Base-by-base conservation (phyloP, 352 stramenopile genomes). In the Phytopythium ostracodes region DNA sequence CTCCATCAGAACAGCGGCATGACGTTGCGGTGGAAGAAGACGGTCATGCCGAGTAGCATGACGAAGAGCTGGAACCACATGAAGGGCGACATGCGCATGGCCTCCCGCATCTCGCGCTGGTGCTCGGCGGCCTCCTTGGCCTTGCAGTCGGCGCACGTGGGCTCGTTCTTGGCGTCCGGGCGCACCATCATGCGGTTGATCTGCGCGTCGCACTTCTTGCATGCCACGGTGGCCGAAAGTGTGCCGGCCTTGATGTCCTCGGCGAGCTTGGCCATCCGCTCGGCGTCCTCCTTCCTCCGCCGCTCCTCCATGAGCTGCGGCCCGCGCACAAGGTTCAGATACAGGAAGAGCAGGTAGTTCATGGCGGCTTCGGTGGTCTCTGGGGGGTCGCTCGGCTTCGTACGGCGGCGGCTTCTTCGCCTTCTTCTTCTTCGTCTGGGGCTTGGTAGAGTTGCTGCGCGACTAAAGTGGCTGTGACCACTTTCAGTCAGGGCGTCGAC, bases 321-420 rank as follows among this genome's bases (percentile, higher is more conserved):
- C 0, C 81, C 84, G 59, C 84, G 84, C 61, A 92, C 68, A 18
- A 90, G 61, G 68, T 85, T 89, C 46, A 92, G 70, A 68, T 92
- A 92, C 65, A 92, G 71, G 63, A 91, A 75, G 33, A 92, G 67
- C 42, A 92, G 64, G 61, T 77, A 87, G 74, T 92, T 92, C 84
- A 92, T 92, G 25, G 56, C 43, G 46, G 17, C 8, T n/a, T 20
- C 29, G 15, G 40, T 18, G 35, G 27, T 22, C 50, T 20, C 18
- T 49, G 24, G 27, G 11, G n/a, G 43, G 15, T 40, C 31, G 57
- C 64, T 10, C 44, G 59, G 62, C 33, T 63, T 60, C 67, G 33
- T 12, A 35, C 18, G n/a, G 35, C 31, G 53, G n/a, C 22, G 29
- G 49, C 25, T 53, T 47, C 18, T 47, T 25, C 42, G 22, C 11